Base-by-base conservation (phyloP, 208 protist genomes). In the Leishmania gerbilli region DNA sequence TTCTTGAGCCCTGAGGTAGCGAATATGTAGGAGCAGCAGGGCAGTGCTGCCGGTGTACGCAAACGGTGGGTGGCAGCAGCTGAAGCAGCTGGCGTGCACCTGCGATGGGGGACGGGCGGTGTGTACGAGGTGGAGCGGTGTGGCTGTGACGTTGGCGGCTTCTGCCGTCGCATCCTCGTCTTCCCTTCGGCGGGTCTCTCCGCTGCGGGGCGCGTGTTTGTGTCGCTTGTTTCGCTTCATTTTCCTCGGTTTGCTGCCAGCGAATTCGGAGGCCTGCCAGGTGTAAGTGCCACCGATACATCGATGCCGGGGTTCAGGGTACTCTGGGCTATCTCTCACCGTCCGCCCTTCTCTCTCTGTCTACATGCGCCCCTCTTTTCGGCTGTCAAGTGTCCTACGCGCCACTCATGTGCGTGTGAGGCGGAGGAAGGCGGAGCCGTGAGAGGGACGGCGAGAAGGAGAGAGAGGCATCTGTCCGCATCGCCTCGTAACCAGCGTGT, bases 1-100 rank as follows among this genome's bases (percentile, higher is more conserved):
- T 87, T 87, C 62, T 62, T 87, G 47, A 77, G 40, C 17, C 37
- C 24, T 34, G 56, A 77, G 0, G 24, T 1, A 31, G 21, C 21
- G 53, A 34, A 56, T 8, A 27, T 13, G 9, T 76, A 58, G 11
- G 19, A 0, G n/a, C 8, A 51, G 9, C 17, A 51, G 42, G 9
- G 42, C 19, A 53, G 27, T 6, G 68, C 53, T 72, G 15, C 68
- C 27, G 42, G 24, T 27, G 37, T 2, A 8, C 21, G 2, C 17
- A 31, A 72, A 24, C 27, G 4, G 9, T 45, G 68, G 2, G 68
- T 34, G 67, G 3, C 67, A 47, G 37, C 34, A 71, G 6, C 37
- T 45, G 67, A 17, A 47, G 67, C 19, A 19, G 27, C n/a, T 15
- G 24, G 11, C n/a, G 60, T 37, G 24, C 24, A 67, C 27, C n/a